Conservation (phyloP, 371 early-diverging fungal genomes). For the Apophysomyces variabilis region DNA sequence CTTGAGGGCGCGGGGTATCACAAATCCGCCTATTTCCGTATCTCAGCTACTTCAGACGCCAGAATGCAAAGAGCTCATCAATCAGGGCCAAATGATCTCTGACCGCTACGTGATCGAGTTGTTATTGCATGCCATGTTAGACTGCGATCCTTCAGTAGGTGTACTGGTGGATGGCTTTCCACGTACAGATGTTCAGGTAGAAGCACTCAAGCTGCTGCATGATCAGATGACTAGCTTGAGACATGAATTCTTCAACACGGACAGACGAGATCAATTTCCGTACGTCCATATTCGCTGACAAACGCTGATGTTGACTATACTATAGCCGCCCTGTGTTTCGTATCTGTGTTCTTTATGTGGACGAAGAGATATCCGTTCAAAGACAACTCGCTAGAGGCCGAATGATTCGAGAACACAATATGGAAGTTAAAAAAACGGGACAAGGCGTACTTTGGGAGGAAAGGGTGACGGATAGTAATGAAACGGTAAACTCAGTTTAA, state of each 20-base stretch:
- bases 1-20: slow-evolving; percentile 64
- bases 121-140: slow-evolving; percentile 61
- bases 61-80: slow-evolving; percentile 67
- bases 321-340: slow-evolving; percentile 67
- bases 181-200: slow-evolving; percentile 70
- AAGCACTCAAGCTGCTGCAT: slow-evolving; percentile 63
- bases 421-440: slow-evolving; percentile 60
- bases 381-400: slow-evolving; percentile 65
- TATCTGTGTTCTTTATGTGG: slow-evolving; percentile 70
- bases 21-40: slow-evolving; percentile 70
- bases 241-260: slow-evolving; percentile 59
- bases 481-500: slow-evolving; percentile 42
- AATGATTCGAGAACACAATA: slow-evolving; percentile 65
- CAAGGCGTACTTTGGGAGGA: slow-evolving; percentile 70
- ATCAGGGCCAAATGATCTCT: slow-evolving; percentile 70
- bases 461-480: slow-evolving; percentile 70
- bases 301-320: neutral
- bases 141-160: slow-evolving; percentile 66
- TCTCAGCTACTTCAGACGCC: slow-evolving; percentile 65
- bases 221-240: slow-evolving; percentile 68
- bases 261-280: slow-evolving; percentile 62
- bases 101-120: slow-evolving; percentile 68
- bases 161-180: slow-evolving; percentile 75
- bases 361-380: slow-evolving; percentile 67
- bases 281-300: slow-evolving; percentile 21